phyloP scores from a whole-genome alignment of 768 basidiomycete species.

The Amanita rubescens region DNA sequence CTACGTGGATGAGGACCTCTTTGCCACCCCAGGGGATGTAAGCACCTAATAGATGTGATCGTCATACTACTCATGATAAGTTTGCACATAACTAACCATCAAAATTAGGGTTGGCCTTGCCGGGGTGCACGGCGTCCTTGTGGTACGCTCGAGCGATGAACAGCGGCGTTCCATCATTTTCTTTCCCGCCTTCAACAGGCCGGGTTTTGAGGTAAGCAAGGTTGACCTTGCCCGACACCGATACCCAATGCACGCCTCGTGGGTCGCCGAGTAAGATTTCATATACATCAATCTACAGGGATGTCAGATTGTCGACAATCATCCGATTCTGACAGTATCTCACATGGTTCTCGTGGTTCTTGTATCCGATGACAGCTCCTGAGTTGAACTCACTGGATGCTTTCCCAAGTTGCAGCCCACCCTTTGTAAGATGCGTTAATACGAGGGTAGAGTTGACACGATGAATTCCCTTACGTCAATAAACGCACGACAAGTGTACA shows the following conservation, averaged over 20 bases:
- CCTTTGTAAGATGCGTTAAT: constrained; percentile 27
- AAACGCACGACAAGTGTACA: constrained; percentile 57
- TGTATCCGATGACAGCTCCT: constrained; percentile 60
- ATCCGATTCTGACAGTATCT: constrained; percentile 7
- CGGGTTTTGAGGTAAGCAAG: constrained; percentile 31
- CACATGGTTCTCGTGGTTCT: constrained; percentile 52
- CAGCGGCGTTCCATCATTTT: constrained; percentile 50
- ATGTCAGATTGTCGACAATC: neutral
- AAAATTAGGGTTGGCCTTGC: constrained; percentile 51
- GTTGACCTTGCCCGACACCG: constrained; percentile 37
- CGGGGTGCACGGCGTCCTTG: constrained; percentile 47
- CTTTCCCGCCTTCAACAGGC: constrained; percentile 65
- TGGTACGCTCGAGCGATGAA: constrained; percentile 55
- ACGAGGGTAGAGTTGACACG: neutral
- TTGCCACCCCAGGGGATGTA: constrained; percentile 46
- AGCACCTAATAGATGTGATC: constrained; percentile 28
- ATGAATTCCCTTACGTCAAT: constrained; percentile 37
- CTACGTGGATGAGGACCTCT: constrained; percentile 47
- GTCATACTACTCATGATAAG: neutral
- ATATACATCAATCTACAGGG: constrained; percentile 45
- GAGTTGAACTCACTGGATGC: constrained; percentile 49
- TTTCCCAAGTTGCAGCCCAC: constrained; percentile 46
- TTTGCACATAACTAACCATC: constrained; percentile 30
- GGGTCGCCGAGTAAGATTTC: constrained; percentile 67
- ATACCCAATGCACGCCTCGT: constrained; percentile 51